Evolutionary conservation across 2,329 filamentous ascomycete species (phyloP), one percentile per base, ranked within the genome.

Genomic region (Pestalotiopsis sp.): DNA sequence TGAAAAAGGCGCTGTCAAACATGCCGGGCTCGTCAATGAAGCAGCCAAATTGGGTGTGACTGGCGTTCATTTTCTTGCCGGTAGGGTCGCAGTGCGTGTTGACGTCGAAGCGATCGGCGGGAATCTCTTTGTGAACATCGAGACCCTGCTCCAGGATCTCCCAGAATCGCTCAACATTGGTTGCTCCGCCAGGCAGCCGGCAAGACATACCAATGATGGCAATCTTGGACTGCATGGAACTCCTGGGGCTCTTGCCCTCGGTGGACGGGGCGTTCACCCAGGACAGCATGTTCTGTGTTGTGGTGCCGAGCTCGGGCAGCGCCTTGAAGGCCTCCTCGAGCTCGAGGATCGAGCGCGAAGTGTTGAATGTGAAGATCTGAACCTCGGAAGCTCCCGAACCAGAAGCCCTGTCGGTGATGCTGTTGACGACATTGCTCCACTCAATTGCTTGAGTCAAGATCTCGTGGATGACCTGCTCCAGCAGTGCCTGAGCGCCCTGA

Each of bases 141-240:
- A 89, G 81, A 25, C 89, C 89, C 73, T 88, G 85, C 74, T 87
- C 85, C 31, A 91, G 81, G 2, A 91, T 79, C 62, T 90, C 85
- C 89, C 89, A 91, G 65, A 91, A 87, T n/a, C 83, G 82, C 38
- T 91, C 87, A 52, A 85, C 83, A 71, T 83, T 86, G 12, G 85
- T 85, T 68, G 89, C 87, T 68, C 87, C 86, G 68, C 86, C 85
- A 4, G 89, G 89, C 76, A 90, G 89, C 65, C 90, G 84, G 71
- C 89, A 89, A 64, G 89, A 85, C 83, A 90, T 88, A 64, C 89
- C 89, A 60, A 91, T 87, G 67, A 91, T 90, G 69, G 89, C 89
- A 73, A 91, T 87, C 77, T 90, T 90, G 73, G 89, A 87, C 71
- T 86, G 60, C 9, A 4, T 17, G 2, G 70, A 45, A 2, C 68